Base-by-base conservation (phyloP, 176 grass and related monocot species). In the Thinopyrum elongatum region DNA sequence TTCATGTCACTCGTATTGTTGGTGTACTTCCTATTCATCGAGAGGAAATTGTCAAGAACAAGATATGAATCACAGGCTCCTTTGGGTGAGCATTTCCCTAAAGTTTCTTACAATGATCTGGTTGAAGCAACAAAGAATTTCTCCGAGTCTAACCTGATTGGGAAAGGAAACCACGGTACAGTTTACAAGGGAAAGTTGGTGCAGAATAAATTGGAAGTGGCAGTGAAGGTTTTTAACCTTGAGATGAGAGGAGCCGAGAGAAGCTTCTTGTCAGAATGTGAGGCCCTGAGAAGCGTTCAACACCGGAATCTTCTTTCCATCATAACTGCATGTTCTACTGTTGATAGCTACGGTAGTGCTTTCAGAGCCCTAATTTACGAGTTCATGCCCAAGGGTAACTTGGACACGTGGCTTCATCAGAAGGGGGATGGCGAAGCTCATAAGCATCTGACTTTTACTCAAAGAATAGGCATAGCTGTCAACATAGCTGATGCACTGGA, bases 281-380 rank as follows among this genome's bases (percentile, higher is more conserved):
- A 46, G 14, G 11, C 86, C 4, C 12, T 91, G 0, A 65, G 89
- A 82, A 85, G 60, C 29, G 59, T 94, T 65, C 82, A 71, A 1
- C 92, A 91, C 35, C 26, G 86, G 2, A 94, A 94, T 38, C 82
- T 94, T 51, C 8, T 94, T 39, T 57, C 79, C 6, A 78, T 94
- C 38, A 10, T 86, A 47, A 94, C 88, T 35, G 77, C 78, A 16
- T 91, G 92, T 26, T 76, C 74, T 0, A 94, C 72, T 0, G 29
- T 86, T 27, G 88, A 91, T 25, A 57, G 5, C 8, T 0, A 1
- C 2, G 64, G 64, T 2, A 67, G 30, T 3, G 14, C 14, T 33
- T 67, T 67, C 28, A 67, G 42, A 1, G 42, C 42, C 42, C 42
- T 46, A 46, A 46, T 46, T 46, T 46, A 46, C 12, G 42, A 46